Evolutionary conservation across 2,329 filamentous ascomycete species (phyloP).

Genomic region (Aspergillus costaricaensis): DNA sequence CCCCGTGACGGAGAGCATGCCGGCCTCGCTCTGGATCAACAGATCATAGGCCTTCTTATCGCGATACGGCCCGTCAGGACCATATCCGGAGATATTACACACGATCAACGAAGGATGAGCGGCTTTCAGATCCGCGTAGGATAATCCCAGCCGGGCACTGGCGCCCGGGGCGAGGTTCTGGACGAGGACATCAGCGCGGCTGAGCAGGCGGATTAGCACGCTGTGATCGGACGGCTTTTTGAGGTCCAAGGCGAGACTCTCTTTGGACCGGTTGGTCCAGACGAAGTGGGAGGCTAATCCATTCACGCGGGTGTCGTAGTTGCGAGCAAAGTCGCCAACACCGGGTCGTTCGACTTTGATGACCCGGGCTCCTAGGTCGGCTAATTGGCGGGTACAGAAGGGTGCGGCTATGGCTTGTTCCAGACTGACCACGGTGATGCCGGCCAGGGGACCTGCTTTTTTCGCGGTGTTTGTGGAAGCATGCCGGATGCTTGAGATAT

Average conservation of each 20-base stretch:
- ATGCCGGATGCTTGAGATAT: neutral
- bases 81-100: slow-evolving; percentile 58
- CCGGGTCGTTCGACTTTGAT: slow-evolving; percentile 58
- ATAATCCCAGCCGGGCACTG: slow-evolving; percentile 50
- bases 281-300: slow-evolving; percentile 57
- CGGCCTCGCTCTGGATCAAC: slow-evolving; percentile 58
- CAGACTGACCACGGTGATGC: slow-evolving; percentile 55
- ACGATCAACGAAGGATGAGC: slow-evolving; percentile 53
- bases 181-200: slow-evolving; percentile 54
- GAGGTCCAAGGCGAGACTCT: slow-evolving; percentile 55
- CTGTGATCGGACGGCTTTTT: slow-evolving; percentile 49
- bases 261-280: slow-evolving; percentile 59
- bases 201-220: slow-evolving; percentile 48
- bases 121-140: slow-evolving; percentile 46
- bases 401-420: slow-evolving; percentile 59
- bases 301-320: slow-evolving; percentile 54
- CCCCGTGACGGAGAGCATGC: slow-evolving; percentile 55
- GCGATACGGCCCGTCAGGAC: slow-evolving; percentile 53
- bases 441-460: slow-evolving; percentile 38
- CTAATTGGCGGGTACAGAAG: slow-evolving; percentile 57
- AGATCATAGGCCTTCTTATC: slow-evolving; percentile 60
- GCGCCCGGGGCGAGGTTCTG: slow-evolving; percentile 58
- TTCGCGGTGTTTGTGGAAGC: slow-evolving; percentile 7
- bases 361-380: slow-evolving; percentile 56
- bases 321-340: slow-evolving; percentile 56